phyloP scores from a whole-genome alignment of 139 green algal genomes.

The Chlorella vulgaris region DNA sequence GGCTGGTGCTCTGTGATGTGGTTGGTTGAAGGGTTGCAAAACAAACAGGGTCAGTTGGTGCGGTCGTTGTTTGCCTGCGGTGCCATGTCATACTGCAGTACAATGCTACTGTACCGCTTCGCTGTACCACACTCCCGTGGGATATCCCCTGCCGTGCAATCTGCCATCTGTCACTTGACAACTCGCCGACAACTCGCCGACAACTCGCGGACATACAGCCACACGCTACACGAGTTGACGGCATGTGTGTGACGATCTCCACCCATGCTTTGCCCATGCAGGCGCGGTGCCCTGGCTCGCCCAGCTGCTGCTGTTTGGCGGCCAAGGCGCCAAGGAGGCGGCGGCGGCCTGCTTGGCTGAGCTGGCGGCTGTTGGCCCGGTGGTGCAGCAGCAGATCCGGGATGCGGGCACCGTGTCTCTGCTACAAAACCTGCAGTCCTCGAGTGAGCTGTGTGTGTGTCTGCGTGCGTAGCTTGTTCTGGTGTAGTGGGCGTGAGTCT shows the following conservation, averaged over 20 bases:
- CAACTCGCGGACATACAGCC: neutral
- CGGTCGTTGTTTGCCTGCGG: too few relatives aligned
- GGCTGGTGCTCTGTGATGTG: too few relatives aligned
- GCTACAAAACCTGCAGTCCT: constrained; percentile 21
- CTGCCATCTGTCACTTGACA: too few relatives aligned
- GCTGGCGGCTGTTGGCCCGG: constrained; percentile 29
- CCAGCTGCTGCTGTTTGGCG: constrained; percentile 43
- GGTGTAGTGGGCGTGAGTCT: too few relatives aligned
- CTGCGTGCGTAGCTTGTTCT: neutral
- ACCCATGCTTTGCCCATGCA: too few relatives aligned
- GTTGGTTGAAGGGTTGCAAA: too few relatives aligned
- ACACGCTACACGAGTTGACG: neutral
- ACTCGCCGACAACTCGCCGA: too few relatives aligned
- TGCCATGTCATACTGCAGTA: too few relatives aligned
- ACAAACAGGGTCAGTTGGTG: too few relatives aligned
- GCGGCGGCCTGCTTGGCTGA: constrained; percentile 36
- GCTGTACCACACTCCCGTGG: too few relatives aligned
- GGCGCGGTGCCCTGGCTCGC: constrained; percentile 41
- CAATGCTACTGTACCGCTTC: too few relatives aligned
- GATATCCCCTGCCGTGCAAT: too few relatives aligned
- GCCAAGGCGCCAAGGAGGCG: constrained; percentile 37
- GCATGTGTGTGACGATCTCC: neutral
- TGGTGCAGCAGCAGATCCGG: constrained; percentile 33
- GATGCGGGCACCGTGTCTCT: constrained; percentile 25
- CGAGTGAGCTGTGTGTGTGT: neutral